These are phyloP conservation scores for Penicillium sp. DNA, from an alignment of 2,329 filamentous ascomycete species.

Conservation along the genomic window DNA sequence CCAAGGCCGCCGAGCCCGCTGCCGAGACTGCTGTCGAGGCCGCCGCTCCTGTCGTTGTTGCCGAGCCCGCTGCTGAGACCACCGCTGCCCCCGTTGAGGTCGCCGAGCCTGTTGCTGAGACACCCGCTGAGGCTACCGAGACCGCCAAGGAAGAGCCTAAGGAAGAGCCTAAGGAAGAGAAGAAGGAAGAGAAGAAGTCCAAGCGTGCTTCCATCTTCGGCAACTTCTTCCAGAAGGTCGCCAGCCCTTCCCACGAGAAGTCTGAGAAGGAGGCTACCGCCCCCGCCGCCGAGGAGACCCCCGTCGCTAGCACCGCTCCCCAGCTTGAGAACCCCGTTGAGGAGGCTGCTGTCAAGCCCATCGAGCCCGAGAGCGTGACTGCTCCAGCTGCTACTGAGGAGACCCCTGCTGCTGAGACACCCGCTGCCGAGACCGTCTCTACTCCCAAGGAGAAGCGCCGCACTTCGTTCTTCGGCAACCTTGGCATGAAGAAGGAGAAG, in stretches of 20 bases:
- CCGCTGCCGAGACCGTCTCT: slow-evolving; percentile 33
- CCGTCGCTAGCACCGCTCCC: slow-evolving; percentile 50
- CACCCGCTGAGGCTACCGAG: slow-evolving; percentile 32
- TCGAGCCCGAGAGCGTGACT: slow-evolving; percentile 43
- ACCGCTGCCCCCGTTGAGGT: slow-evolving; percentile 20
- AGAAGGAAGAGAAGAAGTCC: slow-evolving; percentile 52
- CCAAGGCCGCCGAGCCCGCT: slow-evolving; percentile 32
- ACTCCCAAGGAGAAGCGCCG: slow-evolving; percentile 50
- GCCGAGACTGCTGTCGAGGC: slow-evolving; percentile 36
- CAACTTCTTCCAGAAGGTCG: slow-evolving; percentile 70
- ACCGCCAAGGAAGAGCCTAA: slow-evolving; percentile 26
- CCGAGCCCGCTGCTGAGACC: slow-evolving; percentile 20
- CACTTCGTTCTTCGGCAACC: slow-evolving; percentile 55
- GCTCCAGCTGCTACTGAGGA: slow-evolving; percentile 38
- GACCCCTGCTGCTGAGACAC: slow-evolving; percentile 30
- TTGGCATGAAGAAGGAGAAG: slow-evolving; percentile 54
- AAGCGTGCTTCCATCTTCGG: slow-evolving; percentile 87
- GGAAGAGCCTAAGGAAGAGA: slow-evolving; percentile 39
- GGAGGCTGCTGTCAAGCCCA: slow-evolving; percentile 37
- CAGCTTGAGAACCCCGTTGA: slow-evolving; percentile 49
- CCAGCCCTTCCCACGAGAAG: slow-evolving; percentile 48
- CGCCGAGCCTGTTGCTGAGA: slow-evolving; percentile 34
- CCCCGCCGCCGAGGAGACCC: slow-evolving; percentile 44
- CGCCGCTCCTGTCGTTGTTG: slow-evolving; percentile 31
- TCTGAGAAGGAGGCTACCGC: slow-evolving; percentile 51